phyloP scores from a whole-genome alignment of 805 yeast species.

The Sugiyamaella floridensis region DNA sequence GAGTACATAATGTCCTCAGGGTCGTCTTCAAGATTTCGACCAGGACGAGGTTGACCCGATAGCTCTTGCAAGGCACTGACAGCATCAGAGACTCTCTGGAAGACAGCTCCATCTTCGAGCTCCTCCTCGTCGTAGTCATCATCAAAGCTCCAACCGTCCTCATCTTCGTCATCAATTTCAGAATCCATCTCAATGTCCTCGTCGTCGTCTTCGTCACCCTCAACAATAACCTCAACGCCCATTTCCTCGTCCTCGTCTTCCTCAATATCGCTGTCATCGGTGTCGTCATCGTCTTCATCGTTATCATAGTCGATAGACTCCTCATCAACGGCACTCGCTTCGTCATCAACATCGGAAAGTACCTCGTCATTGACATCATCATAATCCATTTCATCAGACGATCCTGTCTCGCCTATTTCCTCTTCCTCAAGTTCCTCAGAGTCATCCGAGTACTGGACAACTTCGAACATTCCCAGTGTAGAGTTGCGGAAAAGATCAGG shows the following conservation, averaged over 20 bases:
- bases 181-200: conserved; percentile 16
- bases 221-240: conserved; percentile 16
- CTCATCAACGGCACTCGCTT: conserved; percentile 15
- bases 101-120: conserved; percentile 19
- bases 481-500: conserved; percentile 84
- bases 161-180: conserved; percentile 7
- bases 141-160: conserved; percentile 1
- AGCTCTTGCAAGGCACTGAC: conserved; percentile 11
- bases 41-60: conserved; percentile 9
- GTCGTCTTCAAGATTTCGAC: conserved; percentile 10
- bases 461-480: conserved; percentile 90
- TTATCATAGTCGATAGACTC: conserved; percentile 19
- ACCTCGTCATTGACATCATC: conserved; percentile 23
- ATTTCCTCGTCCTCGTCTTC: conserved; percentile 32
- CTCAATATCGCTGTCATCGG: conserved; percentile 23
- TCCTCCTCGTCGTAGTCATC: conserved; percentile 22
- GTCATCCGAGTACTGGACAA: conserved; percentile 60
- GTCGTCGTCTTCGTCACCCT: conserved; percentile 16
- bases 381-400: conserved; percentile 18
- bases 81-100: conserved; percentile 11
- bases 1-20: conserved; percentile 9
- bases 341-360: conserved; percentile 22
- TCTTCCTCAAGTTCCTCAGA: conserved; percentile 43
- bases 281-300: conserved; percentile 33
- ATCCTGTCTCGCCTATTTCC: conserved; percentile 22